These are phyloP conservation scores for Corymbia maculata DNA, from an alignment of 345 rosid species.

Conservation along the genomic window DNA sequence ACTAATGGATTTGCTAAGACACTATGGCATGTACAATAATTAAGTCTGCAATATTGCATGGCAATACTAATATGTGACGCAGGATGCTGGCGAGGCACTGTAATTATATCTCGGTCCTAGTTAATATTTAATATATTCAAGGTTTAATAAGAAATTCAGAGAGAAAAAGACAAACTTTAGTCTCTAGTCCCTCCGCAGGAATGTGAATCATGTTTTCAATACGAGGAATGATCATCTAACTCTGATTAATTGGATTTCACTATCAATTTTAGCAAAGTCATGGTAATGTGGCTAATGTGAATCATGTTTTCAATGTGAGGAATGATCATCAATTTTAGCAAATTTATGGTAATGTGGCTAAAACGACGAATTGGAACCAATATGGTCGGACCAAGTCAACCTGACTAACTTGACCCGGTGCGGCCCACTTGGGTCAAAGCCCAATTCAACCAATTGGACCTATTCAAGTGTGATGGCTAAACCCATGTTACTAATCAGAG, in stretches of 20 bases:
- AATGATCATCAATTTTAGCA: background rate
- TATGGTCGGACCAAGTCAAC: background rate
- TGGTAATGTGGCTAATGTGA: background rate
- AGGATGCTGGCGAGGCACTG: background rate
- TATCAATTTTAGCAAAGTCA: background rate
- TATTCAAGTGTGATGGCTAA: background rate
- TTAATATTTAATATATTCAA: background rate
- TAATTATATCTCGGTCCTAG: background rate
- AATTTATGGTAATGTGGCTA: background rate
- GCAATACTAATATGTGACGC: background rate
- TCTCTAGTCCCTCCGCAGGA: background rate
- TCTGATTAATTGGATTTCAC: background rate
- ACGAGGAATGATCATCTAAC: background rate
- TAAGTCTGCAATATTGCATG: background rate
- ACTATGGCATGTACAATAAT: background rate
- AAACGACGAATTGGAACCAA: background rate
- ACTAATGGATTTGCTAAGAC: background rate
- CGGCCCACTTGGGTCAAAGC: background rate
- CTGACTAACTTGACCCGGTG: no score
- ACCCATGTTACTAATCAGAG: background rate
- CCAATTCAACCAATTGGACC: background rate
- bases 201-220: background rate
- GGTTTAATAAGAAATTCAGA: background rate
- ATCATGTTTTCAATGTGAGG: background rate
- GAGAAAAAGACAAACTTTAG: background rate